Evolutionary conservation across 352 stramenopile species (phyloP), one percentile per base, ranked within the genome.

Genomic region (Globisporangium ultimum): DNA sequence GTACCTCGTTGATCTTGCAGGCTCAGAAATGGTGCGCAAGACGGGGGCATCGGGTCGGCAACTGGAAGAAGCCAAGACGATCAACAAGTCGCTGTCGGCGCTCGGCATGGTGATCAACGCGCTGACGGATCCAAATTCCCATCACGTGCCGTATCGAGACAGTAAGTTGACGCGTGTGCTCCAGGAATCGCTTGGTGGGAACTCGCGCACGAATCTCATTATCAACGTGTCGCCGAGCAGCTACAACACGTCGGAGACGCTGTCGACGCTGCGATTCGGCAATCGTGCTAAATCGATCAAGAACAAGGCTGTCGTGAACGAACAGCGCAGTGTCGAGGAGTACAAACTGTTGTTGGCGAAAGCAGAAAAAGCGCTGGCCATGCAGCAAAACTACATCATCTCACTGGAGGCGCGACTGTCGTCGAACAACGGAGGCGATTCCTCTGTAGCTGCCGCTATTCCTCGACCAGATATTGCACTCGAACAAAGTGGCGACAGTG

Each of bases 41-140:
- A 98, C 93, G 3, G 76, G 79, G 0, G 87, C 91, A 18, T 91
- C 85, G 9, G 94, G 94, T 6, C 85, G 93, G 20, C 85, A 95
- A 52, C 78, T 98, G 14, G 93, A 98, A 65, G 95, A 98, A 60
- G 94, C 95, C 22, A 98, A 98, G 74, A 98, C 87, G 40, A 98
- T 98, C 64, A 98, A 98, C 77, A 97, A 97, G 60, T 98, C 89
- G 24, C 79, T 98, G 1, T 96, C 81, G 7, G 90, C 95, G 10
- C 70, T 98, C 12, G 95, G 95, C 14, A 97, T 96, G 66, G 94
- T 98, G 42, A 98, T 98, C 65, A 98, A 98, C 55, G 89, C 89
- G 15, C 78, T 98, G 14, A 97, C 90, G 4, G 90, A 97, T 60
- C 74, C 73, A 0, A 76, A 80, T 40, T 67, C 70, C 22, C 87